These are phyloP conservation scores for Tylopilus sp. DNA, from an alignment of 768 basidiomycete species.

Conservation along the genomic window DNA sequence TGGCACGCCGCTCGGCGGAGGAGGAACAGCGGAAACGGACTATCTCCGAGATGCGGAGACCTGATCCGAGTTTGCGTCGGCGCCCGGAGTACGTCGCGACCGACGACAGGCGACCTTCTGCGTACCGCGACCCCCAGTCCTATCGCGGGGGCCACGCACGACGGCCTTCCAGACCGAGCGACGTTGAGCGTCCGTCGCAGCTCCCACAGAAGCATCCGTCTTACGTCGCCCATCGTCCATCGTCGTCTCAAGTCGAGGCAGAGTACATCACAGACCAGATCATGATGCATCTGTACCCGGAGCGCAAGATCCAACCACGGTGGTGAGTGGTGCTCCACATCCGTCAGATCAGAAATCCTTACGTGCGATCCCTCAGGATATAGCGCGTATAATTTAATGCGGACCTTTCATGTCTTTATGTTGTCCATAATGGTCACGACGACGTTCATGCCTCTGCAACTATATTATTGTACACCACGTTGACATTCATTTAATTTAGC, in stretches of 20 bases:
- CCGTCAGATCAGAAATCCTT: neutral
- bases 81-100: slow-evolving; percentile 3
- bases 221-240: slow-evolving; percentile 10
- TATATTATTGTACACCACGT: slow-evolving; percentile 14
- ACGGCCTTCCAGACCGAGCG: slow-evolving; percentile 15
- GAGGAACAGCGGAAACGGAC: slow-evolving; percentile 32
- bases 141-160: slow-evolving; percentile 1
- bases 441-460: neutral
- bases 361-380: slow-evolving; percentile 17
- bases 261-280: slow-evolving; percentile 34
- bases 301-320: slow-evolving; percentile 31
- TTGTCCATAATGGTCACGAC: slow-evolving; percentile 10
- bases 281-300: slow-evolving; percentile 34
- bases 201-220: slow-evolving; percentile 14
- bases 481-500: slow-evolving; percentile 18
- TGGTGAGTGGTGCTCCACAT: slow-evolving; percentile 21
- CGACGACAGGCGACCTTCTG: slow-evolving; percentile 5
- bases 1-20: slow-evolving; percentile 23
- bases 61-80: slow-evolving; percentile 21
- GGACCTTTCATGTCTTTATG: slow-evolving; percentile 5
- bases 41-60: slow-evolving; percentile 22
- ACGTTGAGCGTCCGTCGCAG: slow-evolving; percentile 16
- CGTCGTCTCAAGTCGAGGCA: slow-evolving; percentile 29
- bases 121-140: neutral
- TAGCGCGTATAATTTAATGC: slow-evolving; percentile 3